Conservation (phyloP, 768 basidiomycete species). For the Lentinus brumalis region DNA sequence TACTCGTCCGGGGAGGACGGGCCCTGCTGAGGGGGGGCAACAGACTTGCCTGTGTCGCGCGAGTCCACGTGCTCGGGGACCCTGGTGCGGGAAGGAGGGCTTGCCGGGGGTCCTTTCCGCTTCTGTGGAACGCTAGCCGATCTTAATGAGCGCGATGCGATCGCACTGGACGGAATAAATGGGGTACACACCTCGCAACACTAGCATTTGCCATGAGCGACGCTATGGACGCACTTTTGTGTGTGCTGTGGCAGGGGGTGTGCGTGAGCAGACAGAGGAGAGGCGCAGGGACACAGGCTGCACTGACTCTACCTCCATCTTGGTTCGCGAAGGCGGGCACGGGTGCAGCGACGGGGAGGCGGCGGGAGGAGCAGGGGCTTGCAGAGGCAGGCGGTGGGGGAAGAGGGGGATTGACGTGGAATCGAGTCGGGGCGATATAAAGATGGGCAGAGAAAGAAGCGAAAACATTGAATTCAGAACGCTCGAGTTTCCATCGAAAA, state of each 20-base stretch:
- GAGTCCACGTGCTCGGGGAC: constrained; percentile 5
- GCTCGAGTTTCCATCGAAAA: constrained; percentile 34
- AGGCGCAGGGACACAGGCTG: not conserved
- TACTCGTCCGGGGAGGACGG: constrained; percentile 51
- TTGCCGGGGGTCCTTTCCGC: constrained; percentile 37
- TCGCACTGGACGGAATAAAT: not conserved
- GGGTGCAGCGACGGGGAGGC: constrained; percentile 7
- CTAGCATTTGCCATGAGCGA: constrained; percentile 16
- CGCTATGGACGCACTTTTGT: constrained; percentile 14
- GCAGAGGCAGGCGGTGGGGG: constrained; percentile 11
- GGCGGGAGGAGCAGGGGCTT: constrained; percentile 9
- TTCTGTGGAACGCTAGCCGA: constrained; percentile 39
- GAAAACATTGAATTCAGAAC: constrained; percentile 35
- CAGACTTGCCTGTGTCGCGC: constrained; percentile 4
- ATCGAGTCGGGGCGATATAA: constrained; percentile 27
- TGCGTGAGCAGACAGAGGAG: not conserved
- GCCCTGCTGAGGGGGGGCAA: constrained; percentile 7
- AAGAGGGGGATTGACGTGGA: constrained; percentile 25
- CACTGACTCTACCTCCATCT: constrained; percentile 24
- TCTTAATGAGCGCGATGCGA: not conserved
- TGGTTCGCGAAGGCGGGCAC: not conserved
- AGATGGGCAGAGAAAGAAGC: constrained; percentile 28
- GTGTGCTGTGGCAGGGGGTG: constrained; percentile 1
- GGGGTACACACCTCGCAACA: constrained; percentile 4
- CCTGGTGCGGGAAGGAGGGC: constrained; percentile 9